Evolutionary conservation across 2,329 filamentous ascomycete species (phyloP), one percentile per base, ranked within the genome.

Genomic region (Plectosphaerella cucumerina): DNA sequence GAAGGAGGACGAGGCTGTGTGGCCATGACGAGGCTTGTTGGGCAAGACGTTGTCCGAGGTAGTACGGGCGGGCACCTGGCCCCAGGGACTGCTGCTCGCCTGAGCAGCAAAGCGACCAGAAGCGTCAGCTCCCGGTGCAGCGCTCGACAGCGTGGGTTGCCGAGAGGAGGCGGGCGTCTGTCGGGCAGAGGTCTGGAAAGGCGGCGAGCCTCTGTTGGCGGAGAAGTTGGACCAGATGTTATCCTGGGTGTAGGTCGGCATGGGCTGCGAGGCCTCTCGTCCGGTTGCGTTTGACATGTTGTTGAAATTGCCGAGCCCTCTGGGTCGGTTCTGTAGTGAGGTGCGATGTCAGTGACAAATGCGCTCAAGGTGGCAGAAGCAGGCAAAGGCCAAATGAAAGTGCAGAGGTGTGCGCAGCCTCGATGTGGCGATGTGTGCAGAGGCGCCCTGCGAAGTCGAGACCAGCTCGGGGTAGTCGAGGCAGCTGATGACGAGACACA

Each of bases 271-370:
- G 26, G 26, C 26, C 26, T 31, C 58, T 21, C 57, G 60, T n/a
- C 8, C 12, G 26, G 26, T 31, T 8, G 57, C 58, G 50, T 65
- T 66, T 46, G 54, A 50, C 63, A 67, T 69, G 22, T 44, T n/a
- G 15, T 58, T 61, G 61, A 70, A 66, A 58, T 62, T 67, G 44
- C 67, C 58, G 56, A 73, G 73, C 53, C 64, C 66, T 61, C 66
- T 69, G 53, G 65, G 58, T 58, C 67, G 66, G 53, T 65, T 58
- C 71, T 74, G 58, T 20, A 44, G 12, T 26, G 21, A 44, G 17
- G 26, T 31, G 26, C 26, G 26, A 31, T 11, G 26, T 31, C 12
- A 31, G 26, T 11, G 26, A 31, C 12, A 11, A 31, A 8, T 31
- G 26, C 26, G 26, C 26, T 11, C 26, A 11, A 31, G 26, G 26